Evolutionary conservation across 345 rosid species (phyloP).

Genomic region (Corchorus capsularis): DNA sequence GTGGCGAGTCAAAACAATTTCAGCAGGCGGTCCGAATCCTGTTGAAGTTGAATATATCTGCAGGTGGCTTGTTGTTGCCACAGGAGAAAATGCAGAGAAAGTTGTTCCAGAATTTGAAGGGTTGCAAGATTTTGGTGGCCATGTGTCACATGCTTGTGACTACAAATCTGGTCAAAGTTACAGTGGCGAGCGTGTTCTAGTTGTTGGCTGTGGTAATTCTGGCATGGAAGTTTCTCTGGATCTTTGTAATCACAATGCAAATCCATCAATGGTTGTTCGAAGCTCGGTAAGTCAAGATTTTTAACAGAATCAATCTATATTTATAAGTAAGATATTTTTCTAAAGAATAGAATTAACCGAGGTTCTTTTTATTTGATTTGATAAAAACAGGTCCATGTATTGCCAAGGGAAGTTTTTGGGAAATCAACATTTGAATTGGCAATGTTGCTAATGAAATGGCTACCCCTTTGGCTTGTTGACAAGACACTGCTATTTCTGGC

Average conservation of each 20-base stretch:
- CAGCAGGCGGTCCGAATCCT: constrained; percentile 33
- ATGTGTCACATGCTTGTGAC: constrained; percentile 68
- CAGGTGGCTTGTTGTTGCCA: constrained; percentile 82
- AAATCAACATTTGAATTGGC: constrained; percentile 74
- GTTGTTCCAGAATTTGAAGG: constrained; percentile 81
- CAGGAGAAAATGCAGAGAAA: constrained; percentile 88
- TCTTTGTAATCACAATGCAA: constrained; percentile 68
- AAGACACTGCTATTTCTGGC: constrained; percentile 59
- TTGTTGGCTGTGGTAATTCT: constrained; percentile 91
- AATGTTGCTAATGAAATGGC: constrained; percentile 53
- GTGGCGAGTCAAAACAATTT: constrained; percentile 69
- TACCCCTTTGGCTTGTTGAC: constrained; percentile 79
- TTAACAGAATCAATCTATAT: neutral
- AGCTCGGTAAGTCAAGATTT: constrained; percentile 56
- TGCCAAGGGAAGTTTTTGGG: constrained; percentile 81
- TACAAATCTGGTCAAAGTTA: constrained; percentile 70
- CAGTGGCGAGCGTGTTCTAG: constrained; percentile 61
- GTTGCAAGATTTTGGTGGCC: constrained; percentile 55
- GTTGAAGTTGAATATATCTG: constrained; percentile 73
- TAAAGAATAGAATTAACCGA: neutral
- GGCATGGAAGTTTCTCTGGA: constrained; percentile 94
- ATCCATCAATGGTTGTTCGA: constrained; percentile 84
- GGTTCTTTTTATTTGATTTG: neutral
- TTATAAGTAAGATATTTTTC: neutral
- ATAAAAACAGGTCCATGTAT: constrained; percentile 70